Base-by-base conservation (phyloP, 1,284 basidiomycete genomes). In the Trichosporon sp. region DNA sequence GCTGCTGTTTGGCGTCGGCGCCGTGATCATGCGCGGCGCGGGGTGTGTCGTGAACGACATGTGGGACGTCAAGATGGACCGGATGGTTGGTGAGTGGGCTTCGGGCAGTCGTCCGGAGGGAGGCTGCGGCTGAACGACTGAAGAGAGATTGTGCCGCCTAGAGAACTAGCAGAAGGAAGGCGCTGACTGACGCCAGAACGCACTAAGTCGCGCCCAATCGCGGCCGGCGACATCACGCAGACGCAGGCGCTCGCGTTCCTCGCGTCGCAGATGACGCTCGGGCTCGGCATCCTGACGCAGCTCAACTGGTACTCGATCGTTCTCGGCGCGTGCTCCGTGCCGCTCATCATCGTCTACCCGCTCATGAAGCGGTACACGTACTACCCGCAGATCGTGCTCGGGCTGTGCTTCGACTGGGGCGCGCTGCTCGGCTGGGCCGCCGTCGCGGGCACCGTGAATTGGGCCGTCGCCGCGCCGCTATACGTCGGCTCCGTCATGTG, bases 31-130 rank as follows among this genome's bases (percentile, higher is more conserved):
- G 97, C 90, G 97, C 21, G 95, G 97, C 7, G 97, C 97, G 6
- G 97, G 97, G 5, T 99, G 97, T 81, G 98, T 94, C 0, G 97
- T 99, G 77, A 99, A 99, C 80, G 97, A 99, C 80, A 91, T 99
- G 89, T 99, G 97, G 95, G 97, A 99, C 81, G 87, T 87, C 73
- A 88, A 92, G 75, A 87, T 98, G 69, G 97, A 99, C 85, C 90
- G 89, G 77, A 89, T 90, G 68, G 97, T 99, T 64, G 93, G 94
- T 95, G 78, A 78, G 92, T 51, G 23, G n/a, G n/a, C n/a, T n/a
- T n/a, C 44, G 5, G 15, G 21, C 35, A 38, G 47, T 25, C n/a
- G 18, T 21, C 18, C 44, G 44, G 6, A 47, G 44, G 18, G 44
- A 47, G 44, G n/a, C 44, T 6, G 21, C 44, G n/a, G 44, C 18